Evolutionary conservation across 148 eudicot species (phyloP).

Genomic region (Drosera capensis): DNA sequence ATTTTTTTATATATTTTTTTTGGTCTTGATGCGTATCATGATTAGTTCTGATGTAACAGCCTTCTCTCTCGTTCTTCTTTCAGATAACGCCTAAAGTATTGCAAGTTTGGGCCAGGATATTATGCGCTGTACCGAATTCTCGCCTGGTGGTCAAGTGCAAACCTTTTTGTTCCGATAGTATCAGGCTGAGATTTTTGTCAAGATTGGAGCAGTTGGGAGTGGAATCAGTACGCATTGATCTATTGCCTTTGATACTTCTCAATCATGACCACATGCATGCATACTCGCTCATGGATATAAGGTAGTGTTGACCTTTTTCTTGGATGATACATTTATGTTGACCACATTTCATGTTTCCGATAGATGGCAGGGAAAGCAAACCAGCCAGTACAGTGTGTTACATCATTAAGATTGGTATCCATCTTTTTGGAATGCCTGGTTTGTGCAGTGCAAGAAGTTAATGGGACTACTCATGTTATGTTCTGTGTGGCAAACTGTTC

Average conservation of each 20-base stretch:
- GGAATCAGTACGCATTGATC: conserved; percentile 82
- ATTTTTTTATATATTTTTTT: neutral
- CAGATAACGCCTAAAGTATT: conserved; percentile 95
- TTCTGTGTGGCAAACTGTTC: too few species aligned
- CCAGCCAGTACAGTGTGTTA: too few species aligned
- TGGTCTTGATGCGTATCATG: neutral
- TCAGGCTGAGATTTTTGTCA: conserved; percentile 72
- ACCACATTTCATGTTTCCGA: neutral
- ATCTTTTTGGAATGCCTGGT: too few species aligned
- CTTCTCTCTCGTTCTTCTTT: conserved; percentile 4
- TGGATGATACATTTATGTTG: neutral
- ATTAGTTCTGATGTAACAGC: neutral
- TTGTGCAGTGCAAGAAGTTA: too few species aligned
- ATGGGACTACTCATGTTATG: too few species aligned
- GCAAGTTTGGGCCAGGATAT: conserved; percentile 89
- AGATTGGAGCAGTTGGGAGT: conserved; percentile 84
- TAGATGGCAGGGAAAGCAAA: too few species aligned
- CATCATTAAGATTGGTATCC: too few species aligned
- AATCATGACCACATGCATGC: conserved; percentile 99
- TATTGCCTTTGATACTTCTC: conserved; percentile 85
- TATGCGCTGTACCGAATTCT: conserved; percentile 86
- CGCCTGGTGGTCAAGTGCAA: conserved; percentile 95
- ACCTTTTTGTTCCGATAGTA: conserved; percentile 87
- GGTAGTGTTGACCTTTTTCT: conserved; percentile 21
- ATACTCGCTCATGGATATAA: conserved; percentile 92